phyloP scores from a whole-genome alignment of 1,284 basidiomycete genomes.

The Cryptococcus deneoformans region DNA sequence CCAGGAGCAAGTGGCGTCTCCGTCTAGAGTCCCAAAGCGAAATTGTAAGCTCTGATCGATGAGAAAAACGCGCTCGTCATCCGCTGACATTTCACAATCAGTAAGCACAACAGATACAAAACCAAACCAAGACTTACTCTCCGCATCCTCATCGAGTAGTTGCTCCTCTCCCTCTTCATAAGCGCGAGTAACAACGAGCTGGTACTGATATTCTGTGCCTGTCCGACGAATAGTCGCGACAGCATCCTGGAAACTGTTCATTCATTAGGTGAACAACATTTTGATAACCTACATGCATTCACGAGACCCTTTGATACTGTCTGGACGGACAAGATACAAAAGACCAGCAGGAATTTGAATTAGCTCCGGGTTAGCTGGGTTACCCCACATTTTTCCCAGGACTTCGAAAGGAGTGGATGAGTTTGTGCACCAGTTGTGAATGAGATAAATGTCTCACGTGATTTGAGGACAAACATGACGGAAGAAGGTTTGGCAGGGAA shows the following conservation, averaged over 20 bases:
- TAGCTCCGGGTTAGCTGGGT: constrained; percentile 77
- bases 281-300: constrained; percentile 86
- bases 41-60: constrained; percentile 87
- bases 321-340: constrained; percentile 86
- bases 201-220: constrained; percentile 82
- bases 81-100: constrained; percentile 55
- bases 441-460: constrained; percentile 58
- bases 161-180: constrained; percentile 93
- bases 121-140: constrained; percentile 65
- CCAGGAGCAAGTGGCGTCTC: constrained; percentile 83
- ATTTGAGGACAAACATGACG: constrained; percentile 73
- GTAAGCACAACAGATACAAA: constrained; percentile 18
- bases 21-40: constrained; percentile 69
- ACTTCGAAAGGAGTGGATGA: constrained; percentile 54
- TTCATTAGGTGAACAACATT: not conserved
- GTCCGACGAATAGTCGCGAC: constrained; percentile 87
- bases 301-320: constrained; percentile 81
- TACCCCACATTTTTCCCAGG: constrained; percentile 86
- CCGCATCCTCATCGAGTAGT: constrained; percentile 89
- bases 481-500: not conserved
- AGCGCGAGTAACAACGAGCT: constrained; percentile 92
- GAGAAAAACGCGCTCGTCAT: constrained; percentile 88
- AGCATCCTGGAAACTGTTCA: constrained; percentile 63
- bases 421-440: constrained; percentile 5
- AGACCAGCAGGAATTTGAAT: constrained; percentile 93